Evolutionary conservation across 2,329 filamentous ascomycete species (phyloP).

Genomic region (Exophiala alcalophila): DNA sequence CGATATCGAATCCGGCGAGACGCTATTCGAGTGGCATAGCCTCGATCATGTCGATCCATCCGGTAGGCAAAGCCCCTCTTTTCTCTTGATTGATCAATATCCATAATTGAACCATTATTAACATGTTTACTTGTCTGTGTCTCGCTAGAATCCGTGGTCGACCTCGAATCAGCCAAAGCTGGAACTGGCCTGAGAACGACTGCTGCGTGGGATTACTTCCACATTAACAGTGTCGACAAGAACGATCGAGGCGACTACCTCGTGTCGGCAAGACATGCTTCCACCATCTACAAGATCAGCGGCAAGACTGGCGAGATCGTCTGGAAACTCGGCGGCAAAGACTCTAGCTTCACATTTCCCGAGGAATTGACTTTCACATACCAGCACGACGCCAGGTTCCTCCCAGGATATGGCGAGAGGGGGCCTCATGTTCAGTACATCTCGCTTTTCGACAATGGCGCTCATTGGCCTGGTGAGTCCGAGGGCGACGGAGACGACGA

Average conservation of each 20-base stretch:
- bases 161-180: too few species aligned
- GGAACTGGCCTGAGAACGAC: too few species aligned
- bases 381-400: constrained; percentile 43
- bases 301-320: constrained; percentile 40
- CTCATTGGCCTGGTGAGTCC: constrained; percentile 42
- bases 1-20: constrained; percentile 51
- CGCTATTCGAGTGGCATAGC: constrained; percentile 60
- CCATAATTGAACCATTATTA: too few species aligned
- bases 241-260: constrained; percentile 42
- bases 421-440: constrained; percentile 41
- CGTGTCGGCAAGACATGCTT: constrained; percentile 42
- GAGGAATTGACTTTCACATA: constrained; percentile 43
- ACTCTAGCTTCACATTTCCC: constrained; percentile 32
- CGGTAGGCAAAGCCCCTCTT: too few species aligned
- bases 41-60: constrained; percentile 55
- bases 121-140: too few species aligned
- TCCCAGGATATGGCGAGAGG: constrained; percentile 39
- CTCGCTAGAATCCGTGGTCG: too few species aligned
- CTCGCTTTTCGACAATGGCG: constrained; percentile 44
- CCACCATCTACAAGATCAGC: constrained; percentile 42
- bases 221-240: constrained; percentile 45
- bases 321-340: constrained; percentile 40
- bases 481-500: too few species aligned
- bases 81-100: too few species aligned
- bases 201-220: constrained; percentile 47